Evolutionary conservation across 2,329 filamentous ascomycete species (phyloP), one percentile per base, ranked within the genome.

Genomic region (Thielaviopsis populi): DNA sequence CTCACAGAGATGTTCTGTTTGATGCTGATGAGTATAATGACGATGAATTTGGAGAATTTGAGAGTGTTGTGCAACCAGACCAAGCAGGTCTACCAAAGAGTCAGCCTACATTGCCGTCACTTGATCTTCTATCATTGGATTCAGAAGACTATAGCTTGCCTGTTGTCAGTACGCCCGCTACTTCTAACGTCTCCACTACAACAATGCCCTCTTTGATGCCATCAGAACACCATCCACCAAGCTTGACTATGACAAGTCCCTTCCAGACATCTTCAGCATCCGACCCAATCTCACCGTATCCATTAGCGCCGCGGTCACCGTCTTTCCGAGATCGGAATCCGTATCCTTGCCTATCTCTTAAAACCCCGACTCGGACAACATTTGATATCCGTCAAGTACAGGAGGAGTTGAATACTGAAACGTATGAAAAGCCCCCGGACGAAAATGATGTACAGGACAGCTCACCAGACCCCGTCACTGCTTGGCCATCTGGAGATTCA

Each of bases 1-100:
- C 70, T 1, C 74, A 82, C 53, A 72, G 80, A 1, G 80, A 83
- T 67, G 79, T 89, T 2, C 74, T 89, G 2, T 89, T 89, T 70
- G 85, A 89, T 72, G 85, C 81, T 42, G 79, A 81, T 50, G 24
- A 61, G 56, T 53, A 40, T 22, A n/a, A 37, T 58, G 80, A 80
- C 40, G 79, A 83, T 41, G 70, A 72, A 10, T 71, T 73, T 27
- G 74, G 74, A 5, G 78, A 80, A 84, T 84, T 73, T 67, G 59
- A 66, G 67, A 40, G 68, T 64, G 24, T 67, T 60, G 37, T 48
- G 46, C 24, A 66, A 24, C 54, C 43, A 27, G 30, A 63, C 3
- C 48, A 62, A 27, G 22, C 40, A 41, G 43, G 59, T 15, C 8
- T 40, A 17, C 11, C 22, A 1, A 56, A 56, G 33, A 22, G 33